Percentiles rank a stretch among this genome's conserved stretches.
These are phyloP conservation scores for Agastache rugosa DNA, from an alignment of 257 asterid species.

Conservation along the genomic window DNA sequence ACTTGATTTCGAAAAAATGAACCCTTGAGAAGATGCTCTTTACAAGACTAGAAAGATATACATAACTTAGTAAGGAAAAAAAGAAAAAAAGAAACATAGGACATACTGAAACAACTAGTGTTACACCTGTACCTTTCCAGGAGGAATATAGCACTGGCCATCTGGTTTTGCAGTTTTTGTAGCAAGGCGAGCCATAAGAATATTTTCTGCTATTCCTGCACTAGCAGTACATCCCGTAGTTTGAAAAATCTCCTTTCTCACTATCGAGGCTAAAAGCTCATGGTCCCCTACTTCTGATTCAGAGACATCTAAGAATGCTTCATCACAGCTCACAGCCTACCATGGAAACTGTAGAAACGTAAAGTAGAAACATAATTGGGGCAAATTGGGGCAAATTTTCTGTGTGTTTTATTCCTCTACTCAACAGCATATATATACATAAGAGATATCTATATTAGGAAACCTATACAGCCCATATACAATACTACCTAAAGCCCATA, in stretches of 20 bases:
- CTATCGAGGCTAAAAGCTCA: slow-evolving; percentile 66
- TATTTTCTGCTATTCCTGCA: slow-evolving; percentile 93
- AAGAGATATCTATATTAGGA: too few relatives aligned
- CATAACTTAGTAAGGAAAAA: background rate
- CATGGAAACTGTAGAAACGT: too few relatives aligned
- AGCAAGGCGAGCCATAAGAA: slow-evolving; percentile 98
- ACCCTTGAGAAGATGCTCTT: slow-evolving; percentile 22
- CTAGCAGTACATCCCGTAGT: slow-evolving; percentile 92
- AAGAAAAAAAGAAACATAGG: background rate
- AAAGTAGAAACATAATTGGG: too few relatives aligned
- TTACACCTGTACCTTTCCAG: slow-evolving; percentile 59
- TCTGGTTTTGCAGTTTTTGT: slow-evolving; percentile 92
- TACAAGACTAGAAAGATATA: background rate
- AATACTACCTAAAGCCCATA: too few relatives aligned
- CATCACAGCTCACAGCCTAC: slow-evolving; percentile 99
- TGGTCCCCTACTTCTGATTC: slow-evolving; percentile 73
- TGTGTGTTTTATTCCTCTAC: too few relatives aligned
- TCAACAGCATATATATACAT: too few relatives aligned
- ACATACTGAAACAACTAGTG: slow-evolving; percentile 1
- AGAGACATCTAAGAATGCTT: slow-evolving; percentile 88
- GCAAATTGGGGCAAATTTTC: too few relatives aligned
- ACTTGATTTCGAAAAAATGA: slow-evolving; percentile 18
- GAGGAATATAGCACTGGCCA: slow-evolving; percentile 84
- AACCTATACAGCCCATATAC: too few relatives aligned
- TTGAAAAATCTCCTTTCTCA: slow-evolving; percentile 74